Evolutionary conservation across 352 stramenopile genomes (phyloP).

Genomic region (Phytophthora uliginosa): DNA sequence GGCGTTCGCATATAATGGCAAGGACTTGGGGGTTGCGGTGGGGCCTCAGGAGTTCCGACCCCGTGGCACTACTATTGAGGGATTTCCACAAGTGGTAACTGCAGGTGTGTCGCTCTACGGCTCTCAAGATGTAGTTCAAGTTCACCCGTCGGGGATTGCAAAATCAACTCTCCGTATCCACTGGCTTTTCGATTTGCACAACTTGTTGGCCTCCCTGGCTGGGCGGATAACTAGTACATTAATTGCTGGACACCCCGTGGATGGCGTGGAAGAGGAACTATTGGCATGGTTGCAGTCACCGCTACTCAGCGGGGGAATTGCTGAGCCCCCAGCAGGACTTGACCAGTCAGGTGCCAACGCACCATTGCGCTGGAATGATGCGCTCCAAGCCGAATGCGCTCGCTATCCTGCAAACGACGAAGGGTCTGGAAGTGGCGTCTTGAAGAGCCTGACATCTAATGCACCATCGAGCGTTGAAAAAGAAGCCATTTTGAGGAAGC

Average conservation of each 20-base stretch:
- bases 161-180: conserved; percentile 85
- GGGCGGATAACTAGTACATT: conserved; percentile 76
- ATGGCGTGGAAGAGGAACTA: conserved; percentile 85
- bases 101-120: conserved; percentile 80
- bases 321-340: conserved; percentile 12
- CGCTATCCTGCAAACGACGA: conserved; percentile 32
- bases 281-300: conserved; percentile 87
- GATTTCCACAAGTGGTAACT: conserved; percentile 50
- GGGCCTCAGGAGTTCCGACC: conserved; percentile 51
- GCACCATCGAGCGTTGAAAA: conserved; percentile 14
- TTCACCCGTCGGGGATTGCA: conserved; percentile 74
- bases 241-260: conserved; percentile 80
- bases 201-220: conserved; percentile 75
- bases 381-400: conserved; percentile 43
- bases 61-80: conserved; percentile 36
- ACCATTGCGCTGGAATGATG: conserved; percentile 48
- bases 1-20: conserved; percentile 81
- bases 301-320: conserved; percentile 79
- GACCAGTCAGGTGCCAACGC: conserved; percentile 10
- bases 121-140: conserved; percentile 76
- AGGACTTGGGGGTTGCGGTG: conserved; percentile 63
- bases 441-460: conserved; percentile 12
- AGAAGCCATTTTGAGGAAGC: conserved; percentile 24
- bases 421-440: conserved; percentile 5
- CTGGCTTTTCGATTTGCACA: conserved; percentile 88